phyloP scores from a whole-genome alignment of 1,284 basidiomycete species.

The Exsudoporus floridanus region DNA sequence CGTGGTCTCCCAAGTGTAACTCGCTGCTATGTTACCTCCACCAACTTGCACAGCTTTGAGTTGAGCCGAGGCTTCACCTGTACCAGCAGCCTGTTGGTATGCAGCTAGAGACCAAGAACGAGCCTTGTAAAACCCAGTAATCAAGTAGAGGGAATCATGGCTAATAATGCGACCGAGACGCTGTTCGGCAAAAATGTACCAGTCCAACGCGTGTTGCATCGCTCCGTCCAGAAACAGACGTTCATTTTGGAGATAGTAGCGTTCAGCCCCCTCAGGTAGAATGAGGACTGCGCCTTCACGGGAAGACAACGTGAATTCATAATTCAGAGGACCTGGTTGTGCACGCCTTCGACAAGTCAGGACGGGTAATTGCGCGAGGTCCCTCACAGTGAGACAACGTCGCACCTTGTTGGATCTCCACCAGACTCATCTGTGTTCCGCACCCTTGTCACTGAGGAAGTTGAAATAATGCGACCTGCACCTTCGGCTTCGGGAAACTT shows the following conservation, averaged over 20 bases:
- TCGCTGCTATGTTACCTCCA: conserved; percentile 6
- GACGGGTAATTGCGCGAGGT: neutral
- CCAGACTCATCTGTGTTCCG: neutral
- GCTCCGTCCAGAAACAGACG: conserved; percentile 8
- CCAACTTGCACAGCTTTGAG: conserved; percentile 16
- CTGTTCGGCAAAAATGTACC: conserved; percentile 21
- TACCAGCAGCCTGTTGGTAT: neutral
- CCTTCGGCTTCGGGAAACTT: conserved; percentile 11
- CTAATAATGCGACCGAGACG: conserved; percentile 19
- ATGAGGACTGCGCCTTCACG: conserved; percentile 21
- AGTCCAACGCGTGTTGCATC: conserved; percentile 12
- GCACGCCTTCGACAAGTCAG: neutral
- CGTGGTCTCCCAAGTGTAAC: conserved; percentile 22
- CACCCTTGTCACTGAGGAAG: conserved; percentile 8
- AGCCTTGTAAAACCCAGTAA: conserved; percentile 22
- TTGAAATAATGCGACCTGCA: conserved; percentile 15
- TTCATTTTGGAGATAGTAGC: conserved; percentile 18
- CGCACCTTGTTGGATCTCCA: conserved; percentile 8
- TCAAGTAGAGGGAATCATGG: conserved; percentile 20
- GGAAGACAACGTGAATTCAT: conserved; percentile 17
- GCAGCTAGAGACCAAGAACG: conserved; percentile 26
- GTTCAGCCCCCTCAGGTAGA: conserved; percentile 23
- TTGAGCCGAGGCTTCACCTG: neutral
- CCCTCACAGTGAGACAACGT: neutral
- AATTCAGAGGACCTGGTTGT: conserved; percentile 5